phyloP scores from a whole-genome alignment of 345 rosid species.

The Hibiscus mutabilis region DNA sequence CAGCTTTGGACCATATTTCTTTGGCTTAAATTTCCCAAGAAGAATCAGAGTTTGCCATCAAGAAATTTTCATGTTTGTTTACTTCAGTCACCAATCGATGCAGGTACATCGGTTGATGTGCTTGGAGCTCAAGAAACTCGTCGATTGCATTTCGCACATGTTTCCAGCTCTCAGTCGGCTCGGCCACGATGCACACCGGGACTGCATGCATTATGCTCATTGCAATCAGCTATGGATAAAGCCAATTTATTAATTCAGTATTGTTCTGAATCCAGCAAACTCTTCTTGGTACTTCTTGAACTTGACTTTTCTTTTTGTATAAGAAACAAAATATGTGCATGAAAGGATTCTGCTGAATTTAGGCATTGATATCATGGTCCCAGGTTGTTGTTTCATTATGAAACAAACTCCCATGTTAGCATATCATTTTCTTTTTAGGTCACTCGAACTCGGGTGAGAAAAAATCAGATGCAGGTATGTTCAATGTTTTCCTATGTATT shows the following conservation, averaged over 20 bases:
- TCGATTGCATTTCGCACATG: slow-evolving; percentile 20
- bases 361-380: neutral
- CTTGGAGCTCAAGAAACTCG: slow-evolving; percentile 23
- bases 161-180: slow-evolving; percentile 24
- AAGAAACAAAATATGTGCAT: slow-evolving; percentile 1
- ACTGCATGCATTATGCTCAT: slow-evolving; percentile 19
- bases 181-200: slow-evolving; percentile 31
- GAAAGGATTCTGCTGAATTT: neutral
- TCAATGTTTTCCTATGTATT: no score
- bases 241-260: slow-evolving; percentile 31
- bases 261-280: slow-evolving; percentile 38
- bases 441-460: no score
- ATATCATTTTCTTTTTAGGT: neutral
- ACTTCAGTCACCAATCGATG: neutral
- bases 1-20: neutral
- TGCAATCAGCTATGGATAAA: slow-evolving; percentile 22
- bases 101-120: slow-evolving; percentile 43
- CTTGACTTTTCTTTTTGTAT: neutral
- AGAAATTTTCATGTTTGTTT: neutral
- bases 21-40: neutral
- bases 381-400: neutral
- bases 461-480: no score
- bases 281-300: slow-evolving; percentile 31
- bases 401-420: neutral
- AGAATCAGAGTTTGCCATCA: no score